Conservation (phyloP, 768 basidiomycete genomes). For the Boletus patriciae region DNA sequence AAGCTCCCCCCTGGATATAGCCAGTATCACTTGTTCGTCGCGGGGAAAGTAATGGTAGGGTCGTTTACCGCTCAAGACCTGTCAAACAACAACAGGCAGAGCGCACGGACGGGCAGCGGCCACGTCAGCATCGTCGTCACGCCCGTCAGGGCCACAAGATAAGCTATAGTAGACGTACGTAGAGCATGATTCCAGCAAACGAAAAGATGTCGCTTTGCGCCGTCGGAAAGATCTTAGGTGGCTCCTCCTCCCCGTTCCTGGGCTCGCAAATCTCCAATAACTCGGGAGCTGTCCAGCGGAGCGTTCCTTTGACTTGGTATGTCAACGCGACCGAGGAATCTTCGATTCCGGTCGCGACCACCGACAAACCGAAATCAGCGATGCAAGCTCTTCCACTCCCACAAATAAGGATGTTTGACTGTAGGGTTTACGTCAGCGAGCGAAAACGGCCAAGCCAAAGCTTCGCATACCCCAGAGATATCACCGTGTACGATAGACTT, state of each 20-base stretch:
- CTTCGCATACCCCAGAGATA: slow-evolving; percentile 27
- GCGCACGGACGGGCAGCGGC: neutral
- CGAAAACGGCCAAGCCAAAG: neutral
- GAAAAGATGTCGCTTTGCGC: slow-evolving; percentile 39
- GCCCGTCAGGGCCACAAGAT: neutral
- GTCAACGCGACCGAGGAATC: slow-evolving; percentile 35
- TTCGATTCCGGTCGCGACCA: slow-evolving; percentile 37
- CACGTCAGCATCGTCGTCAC: neutral
- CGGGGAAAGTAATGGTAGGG: slow-evolving; percentile 24
- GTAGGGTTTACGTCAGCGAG: neutral
- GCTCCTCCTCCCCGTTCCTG: neutral
- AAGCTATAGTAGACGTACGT: slow-evolving; percentile 9
- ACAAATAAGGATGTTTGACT: slow-evolving; percentile 49
- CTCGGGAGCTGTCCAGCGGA: slow-evolving; percentile 50
- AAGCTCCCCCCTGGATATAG: slow-evolving; percentile 9
- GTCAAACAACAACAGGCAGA: neutral
- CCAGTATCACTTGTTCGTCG: slow-evolving; percentile 22
- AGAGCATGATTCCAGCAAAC: slow-evolving; percentile 30
- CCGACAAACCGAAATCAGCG: slow-evolving; percentile 49
- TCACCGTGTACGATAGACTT: slow-evolving; percentile 26
- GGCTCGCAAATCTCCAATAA: slow-evolving; percentile 26
- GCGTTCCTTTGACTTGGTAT: slow-evolving; percentile 36
- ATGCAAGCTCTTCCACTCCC: slow-evolving; percentile 42
- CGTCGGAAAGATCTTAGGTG: slow-evolving; percentile 13
- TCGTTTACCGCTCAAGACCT: slow-evolving; percentile 24